Percentiles rank a stretch among this genome's conserved stretches.
Conservation (phyloP, 805 yeast genomes). For the Wickerhamomyces silvicola region DNA sequence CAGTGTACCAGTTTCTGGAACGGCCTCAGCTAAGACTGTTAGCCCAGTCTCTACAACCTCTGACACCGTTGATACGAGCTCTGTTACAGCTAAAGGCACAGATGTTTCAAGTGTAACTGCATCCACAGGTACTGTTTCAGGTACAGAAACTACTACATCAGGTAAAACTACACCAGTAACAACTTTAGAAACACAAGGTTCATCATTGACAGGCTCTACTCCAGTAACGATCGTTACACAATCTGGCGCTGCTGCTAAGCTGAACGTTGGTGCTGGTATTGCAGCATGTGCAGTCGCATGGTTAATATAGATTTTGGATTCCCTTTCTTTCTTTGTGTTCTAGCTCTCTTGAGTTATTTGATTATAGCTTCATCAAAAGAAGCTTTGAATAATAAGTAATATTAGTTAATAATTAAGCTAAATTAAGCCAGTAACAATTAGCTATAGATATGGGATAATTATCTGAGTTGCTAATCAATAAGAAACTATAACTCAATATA, state of each 20-base stretch:
- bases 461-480: too few species aligned
- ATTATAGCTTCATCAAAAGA: too few species aligned
- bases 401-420: too few species aligned
- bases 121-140: slow-evolving; percentile 2
- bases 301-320: slow-evolving; percentile 30
- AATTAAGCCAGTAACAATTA: too few species aligned
- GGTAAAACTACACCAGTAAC: slow-evolving; percentile 12
- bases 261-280: slow-evolving; percentile 42
- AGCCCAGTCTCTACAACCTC: slow-evolving; percentile 9
- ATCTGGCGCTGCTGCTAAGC: slow-evolving; percentile 26
- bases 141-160: slow-evolving; percentile 22
- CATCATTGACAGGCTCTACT: too few species aligned
- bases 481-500: too few species aligned
- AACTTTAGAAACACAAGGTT: slow-evolving; percentile 8
- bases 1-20: too few species aligned
- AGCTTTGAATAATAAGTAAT: too few species aligned
- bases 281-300: slow-evolving; percentile 45
- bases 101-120: slow-evolving; percentile 4
- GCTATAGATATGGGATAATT: too few species aligned
- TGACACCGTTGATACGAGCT: slow-evolving; percentile 12
- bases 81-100: slow-evolving; percentile 3
- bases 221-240: slow-evolving; percentile 1
- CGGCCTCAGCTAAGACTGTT: slow-evolving; percentile 15
- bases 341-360: too few species aligned
- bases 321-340: too few species aligned